Base-by-base conservation (phyloP, 2,329 filamentous ascomycete genomes). In the Sporothrix dimorphospora region DNA sequence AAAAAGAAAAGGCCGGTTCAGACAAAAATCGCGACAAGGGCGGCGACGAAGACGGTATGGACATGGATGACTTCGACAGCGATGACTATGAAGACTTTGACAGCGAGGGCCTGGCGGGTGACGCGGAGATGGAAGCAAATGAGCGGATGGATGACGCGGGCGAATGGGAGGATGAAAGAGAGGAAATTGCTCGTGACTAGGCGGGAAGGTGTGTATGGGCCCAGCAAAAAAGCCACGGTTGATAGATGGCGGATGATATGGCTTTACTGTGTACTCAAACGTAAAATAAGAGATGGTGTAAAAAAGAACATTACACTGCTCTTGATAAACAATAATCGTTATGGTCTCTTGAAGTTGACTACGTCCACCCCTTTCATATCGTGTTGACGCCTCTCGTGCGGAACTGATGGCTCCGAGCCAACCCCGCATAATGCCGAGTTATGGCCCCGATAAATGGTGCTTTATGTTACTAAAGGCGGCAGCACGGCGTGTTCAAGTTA, bases 101-200 rank as follows among this genome's bases (percentile, higher is more conserved):
- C 74, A 86, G 84, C 73, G 86, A 85, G 76, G 86, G 82, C 12
- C 78, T 83, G 75, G 86, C 78, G 57, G 87, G 83, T 47, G 87
- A 82, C 77, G 85, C 79, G 63, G 86, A 83, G 80, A 85, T 82
- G 77, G 82, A 82, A 76, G 79, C 84, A 34, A 86, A 87, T 69
- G 82, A 85, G 73, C 78, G 78, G 72, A 84, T 85, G 80, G 85
- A 86, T 66, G 81, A 85, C 30, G 82, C 83, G 0, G 84, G 81
- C 3, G 85, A 87, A 53, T 88, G 85, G 84, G 85, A 87, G 76
- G 85, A 87, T 40, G 85, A 86, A 74, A 79, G 83, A 71, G 79
- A 82, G 53, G 82, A 85, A 49, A 49, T 34, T 24, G 24, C 16
- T 27, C 63, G 27, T 2, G 0, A 3, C 5, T 66, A 49, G 8